Conservation (phyloP, 1,284 basidiomycete genomes). For the Volvariella surrecta region DNA sequence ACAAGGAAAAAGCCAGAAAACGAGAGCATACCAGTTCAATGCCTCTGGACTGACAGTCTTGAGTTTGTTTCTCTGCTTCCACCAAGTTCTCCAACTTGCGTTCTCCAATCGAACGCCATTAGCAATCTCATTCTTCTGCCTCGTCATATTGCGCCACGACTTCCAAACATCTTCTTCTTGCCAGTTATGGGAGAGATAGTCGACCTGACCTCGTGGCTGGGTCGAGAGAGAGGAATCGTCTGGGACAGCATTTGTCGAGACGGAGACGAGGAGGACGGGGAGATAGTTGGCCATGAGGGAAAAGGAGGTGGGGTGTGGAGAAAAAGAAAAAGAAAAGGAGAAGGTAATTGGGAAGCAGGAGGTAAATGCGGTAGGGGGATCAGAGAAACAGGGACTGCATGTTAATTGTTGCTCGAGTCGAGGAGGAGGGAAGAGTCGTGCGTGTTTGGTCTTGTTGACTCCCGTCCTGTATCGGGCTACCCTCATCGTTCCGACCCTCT, state of each 20-base stretch:
- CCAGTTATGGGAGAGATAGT: slow-evolving; percentile 93
- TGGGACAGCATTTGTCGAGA: slow-evolving; percentile 45
- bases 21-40: slow-evolving; percentile 82
- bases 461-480: not conserved
- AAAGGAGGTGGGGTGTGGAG: slow-evolving; percentile 1
- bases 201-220: slow-evolving; percentile 65
- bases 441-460: not conserved
- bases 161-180: slow-evolving; percentile 98
- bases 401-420: not conserved
- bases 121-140: slow-evolving; percentile 96
- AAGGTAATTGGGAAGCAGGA: not conserved
- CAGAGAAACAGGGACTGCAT: not conserved
- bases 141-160: slow-evolving; percentile 97
- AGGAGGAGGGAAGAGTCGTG: not conserved
- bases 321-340: not conserved
- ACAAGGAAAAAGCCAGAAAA: slow-evolving; percentile 3
- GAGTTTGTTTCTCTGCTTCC: slow-evolving; percentile 96
- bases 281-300: slow-evolving; percentile 54
- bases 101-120: slow-evolving; percentile 96
- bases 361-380: not conserved
- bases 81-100: slow-evolving; percentile 98
- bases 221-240: slow-evolving; percentile 63
- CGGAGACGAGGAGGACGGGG: slow-evolving; percentile 58
- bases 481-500: slow-evolving; percentile 1
- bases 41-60: slow-evolving; percentile 96